Evolutionary conservation across 208 protist genomes (phyloP), one percentile per base, ranked within the genome.

Genomic region (Leishmania martiniquensis): DNA sequence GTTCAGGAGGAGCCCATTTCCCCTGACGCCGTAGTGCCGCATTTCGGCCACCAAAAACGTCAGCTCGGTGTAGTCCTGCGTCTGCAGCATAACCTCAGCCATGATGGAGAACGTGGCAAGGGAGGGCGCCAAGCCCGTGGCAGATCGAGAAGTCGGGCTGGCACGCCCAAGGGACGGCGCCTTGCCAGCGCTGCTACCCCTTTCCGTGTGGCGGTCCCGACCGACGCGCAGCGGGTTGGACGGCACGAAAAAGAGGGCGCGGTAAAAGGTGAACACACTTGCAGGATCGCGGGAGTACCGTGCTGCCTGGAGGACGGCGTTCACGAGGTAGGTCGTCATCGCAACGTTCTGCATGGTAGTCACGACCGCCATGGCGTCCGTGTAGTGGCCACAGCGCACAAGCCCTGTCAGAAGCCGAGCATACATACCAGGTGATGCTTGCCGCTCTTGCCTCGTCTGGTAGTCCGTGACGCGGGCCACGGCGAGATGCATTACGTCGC

Each of bases 381-480:
- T 80, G 76, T 91, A 75, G 32, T 91, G 88, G 2, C 86, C 80
- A 69, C 93, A 87, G 59, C 89, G 87, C 7, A 92, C 67, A 17
- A 96, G 80, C n/a, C 89, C 91, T 34, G 83, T 83, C 10, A 97
- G 44, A 32, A 97, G 81, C 15, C 84, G 77, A n/a, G 91, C 80
- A 81, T 89, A 90, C 54, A 92, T 89, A 22, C 86, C 87, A 22
- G 84, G 54, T n/a, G 86, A 85, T 12, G 83, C 74, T 83, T 93
- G 89, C 60, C 81, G 84, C 79, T 93, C 88, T 80, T 93, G 91
- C 37, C 93, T 85, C 49, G 88, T 84, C 67, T 88, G 82, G 75
- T 88, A 94, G 75, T 97, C 93, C 17, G 91, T 87, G 45, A 93
- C 85, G 22, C 91, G 89, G 22, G 93, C 89, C 47, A 95, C 74